These are phyloP conservation scores for Globisporangium iwayamae DNA, from an alignment of 352 stramenopile species.

Conservation along the genomic window DNA sequence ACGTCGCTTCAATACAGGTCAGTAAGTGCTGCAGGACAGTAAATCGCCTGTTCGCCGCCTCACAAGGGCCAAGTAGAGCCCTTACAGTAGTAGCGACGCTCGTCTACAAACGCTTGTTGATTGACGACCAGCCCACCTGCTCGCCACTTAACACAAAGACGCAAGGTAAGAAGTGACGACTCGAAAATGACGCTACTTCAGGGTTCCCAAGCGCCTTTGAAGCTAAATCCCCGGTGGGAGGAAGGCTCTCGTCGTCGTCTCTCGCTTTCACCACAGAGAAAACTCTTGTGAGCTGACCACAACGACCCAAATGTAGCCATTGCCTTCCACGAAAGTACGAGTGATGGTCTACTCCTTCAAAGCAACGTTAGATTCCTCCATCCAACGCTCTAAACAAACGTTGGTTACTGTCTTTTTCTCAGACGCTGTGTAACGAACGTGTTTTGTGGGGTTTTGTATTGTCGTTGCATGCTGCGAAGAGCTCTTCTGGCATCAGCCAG, in stretches of 20 bases:
- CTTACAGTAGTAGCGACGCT: no score
- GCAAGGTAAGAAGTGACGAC: no score
- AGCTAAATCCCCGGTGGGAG: background rate
- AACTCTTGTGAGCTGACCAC: background rate
- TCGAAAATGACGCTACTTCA: no score
- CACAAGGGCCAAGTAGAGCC: no score
- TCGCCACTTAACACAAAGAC: no score
- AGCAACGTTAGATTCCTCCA: background rate
- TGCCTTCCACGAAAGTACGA: background rate
- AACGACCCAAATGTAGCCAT: background rate
- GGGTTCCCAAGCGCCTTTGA: no score
- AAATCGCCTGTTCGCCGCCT: no score
- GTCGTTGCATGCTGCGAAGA: background rate
- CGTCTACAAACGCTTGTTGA: no score
- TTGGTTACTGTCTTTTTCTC: background rate
- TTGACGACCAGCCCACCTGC: no score
- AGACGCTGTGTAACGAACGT: background rate
- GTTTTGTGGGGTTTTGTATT: background rate
- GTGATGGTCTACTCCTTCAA: background rate
- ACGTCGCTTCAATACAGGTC: no score
- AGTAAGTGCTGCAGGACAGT: no score
- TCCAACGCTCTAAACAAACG: no score
- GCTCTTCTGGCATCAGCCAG: background rate
- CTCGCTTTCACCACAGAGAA: background rate
- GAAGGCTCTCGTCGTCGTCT: background rate